Evolutionary conservation across 306 rosid species (phyloP).

Genomic region (Vigna unguiculata): DNA sequence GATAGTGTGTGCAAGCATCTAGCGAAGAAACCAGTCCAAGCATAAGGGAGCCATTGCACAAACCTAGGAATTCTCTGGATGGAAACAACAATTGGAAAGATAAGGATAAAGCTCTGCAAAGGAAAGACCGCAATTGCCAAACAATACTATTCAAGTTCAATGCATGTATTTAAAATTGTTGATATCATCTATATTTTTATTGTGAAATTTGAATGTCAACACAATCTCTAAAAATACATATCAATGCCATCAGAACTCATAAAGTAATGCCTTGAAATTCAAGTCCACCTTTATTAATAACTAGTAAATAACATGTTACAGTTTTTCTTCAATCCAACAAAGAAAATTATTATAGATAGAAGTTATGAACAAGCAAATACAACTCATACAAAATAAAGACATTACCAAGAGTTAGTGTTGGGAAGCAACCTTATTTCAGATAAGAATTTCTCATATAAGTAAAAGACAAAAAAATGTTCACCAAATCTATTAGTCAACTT

Average conservation of each 20-base stretch:
- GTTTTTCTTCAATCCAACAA: constrained; percentile 51
- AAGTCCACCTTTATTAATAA: constrained; percentile 41
- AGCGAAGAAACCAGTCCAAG: constrained; percentile 94
- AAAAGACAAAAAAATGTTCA: neutral
- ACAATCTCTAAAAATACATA: constrained; percentile 41
- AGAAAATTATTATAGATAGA: constrained; percentile 22
- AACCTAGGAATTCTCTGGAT: no score
- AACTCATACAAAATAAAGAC: neutral
- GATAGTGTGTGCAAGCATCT: constrained; percentile 98
- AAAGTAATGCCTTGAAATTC: constrained; percentile 36
- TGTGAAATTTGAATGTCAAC: constrained; percentile 30
- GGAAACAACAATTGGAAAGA: no score
- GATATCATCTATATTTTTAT: no score
- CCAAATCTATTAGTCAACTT: neutral
- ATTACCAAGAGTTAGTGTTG: neutral
- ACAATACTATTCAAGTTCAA: no score
- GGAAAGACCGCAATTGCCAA: no score
- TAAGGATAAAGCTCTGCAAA: no score
- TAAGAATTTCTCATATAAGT: neutral
- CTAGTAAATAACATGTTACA: constrained; percentile 28
- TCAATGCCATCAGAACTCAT: constrained; percentile 32
- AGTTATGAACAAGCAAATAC: constrained; percentile 31
- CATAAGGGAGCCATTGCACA: no score
- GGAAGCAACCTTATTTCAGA: constrained; percentile 10
- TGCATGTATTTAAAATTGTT: no score